These are phyloP conservation scores for Brassica nigra DNA, from an alignment of 345 rosid species.

Conservation along the genomic window DNA sequence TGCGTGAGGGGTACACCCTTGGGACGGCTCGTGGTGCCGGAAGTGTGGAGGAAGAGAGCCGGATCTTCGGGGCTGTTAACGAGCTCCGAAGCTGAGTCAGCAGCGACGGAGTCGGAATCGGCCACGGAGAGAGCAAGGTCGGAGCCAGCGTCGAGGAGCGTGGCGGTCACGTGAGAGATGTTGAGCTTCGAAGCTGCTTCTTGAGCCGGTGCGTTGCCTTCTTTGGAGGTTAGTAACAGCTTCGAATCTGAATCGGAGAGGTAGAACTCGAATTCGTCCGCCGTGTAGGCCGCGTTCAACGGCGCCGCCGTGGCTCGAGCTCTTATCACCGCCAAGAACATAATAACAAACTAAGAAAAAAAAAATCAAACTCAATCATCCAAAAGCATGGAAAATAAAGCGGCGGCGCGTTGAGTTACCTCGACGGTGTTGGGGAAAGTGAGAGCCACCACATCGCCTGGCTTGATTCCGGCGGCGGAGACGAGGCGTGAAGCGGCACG, in stretches of 20 bases:
- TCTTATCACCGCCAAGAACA: slow-evolving; percentile 52
- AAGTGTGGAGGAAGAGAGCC: slow-evolving; percentile 73
- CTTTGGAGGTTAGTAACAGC: slow-evolving; percentile 51
- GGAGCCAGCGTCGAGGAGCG: slow-evolving; percentile 35
- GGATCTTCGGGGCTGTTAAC: slow-evolving; percentile 61
- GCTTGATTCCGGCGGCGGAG: slow-evolving; percentile 45
- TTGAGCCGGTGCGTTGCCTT: slow-evolving; percentile 57
- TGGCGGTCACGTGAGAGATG: slow-evolving; percentile 52
- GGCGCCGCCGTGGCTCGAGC: slow-evolving; percentile 73
- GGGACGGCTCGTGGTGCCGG: slow-evolving; percentile 81
- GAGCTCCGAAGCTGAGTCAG: slow-evolving; percentile 30
- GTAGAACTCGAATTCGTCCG: slow-evolving; percentile 73
- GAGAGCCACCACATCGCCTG: slow-evolving; percentile 67
- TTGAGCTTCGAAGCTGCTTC: slow-evolving; percentile 63
- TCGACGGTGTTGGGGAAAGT: slow-evolving; percentile 67
- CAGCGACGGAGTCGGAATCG: slow-evolving; percentile 18
- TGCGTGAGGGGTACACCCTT: slow-evolving; percentile 78
- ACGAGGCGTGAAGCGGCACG: slow-evolving; percentile 54
- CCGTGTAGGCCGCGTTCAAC: slow-evolving; percentile 64
- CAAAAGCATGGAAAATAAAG: not conserved
- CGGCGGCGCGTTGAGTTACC: slow-evolving; percentile 38
- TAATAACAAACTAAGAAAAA: slow-evolving; percentile 57
- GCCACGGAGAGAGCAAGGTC: slow-evolving; percentile 43
- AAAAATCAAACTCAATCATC: not conserved
- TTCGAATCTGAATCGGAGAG: slow-evolving; percentile 72